Evolutionary conservation across 768 basidiomycete species (phyloP), one percentile per base, ranked within the genome.

Genomic region (Psilocybe cubensis): DNA sequence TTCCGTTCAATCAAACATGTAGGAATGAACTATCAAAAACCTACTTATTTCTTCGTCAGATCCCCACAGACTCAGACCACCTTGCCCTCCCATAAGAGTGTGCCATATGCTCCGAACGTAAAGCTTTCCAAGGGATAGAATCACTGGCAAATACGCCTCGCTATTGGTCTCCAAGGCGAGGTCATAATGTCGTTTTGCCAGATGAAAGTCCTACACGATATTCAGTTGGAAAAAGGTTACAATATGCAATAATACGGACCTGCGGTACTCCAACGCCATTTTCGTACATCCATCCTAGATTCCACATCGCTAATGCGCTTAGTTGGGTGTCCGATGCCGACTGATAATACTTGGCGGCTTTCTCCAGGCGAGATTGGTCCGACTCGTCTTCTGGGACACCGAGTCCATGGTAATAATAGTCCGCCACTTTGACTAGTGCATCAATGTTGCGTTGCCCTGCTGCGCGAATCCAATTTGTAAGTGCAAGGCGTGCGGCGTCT

Each of bases 201-300:
- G 84, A 71, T 97, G 91, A 78, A 93, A 98, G 72, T 99, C 97
- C 88, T 95, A 62, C 12, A 28, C 12, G 44, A 25, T 41, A 43
- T 18, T 28, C 7, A 51, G 31, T 45, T 65, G 25, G 9, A 42
- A 21, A 40, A 2, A 41, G 8, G 28, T 12, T 25, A n/a, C 21
- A 42, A 49, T 33, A 18, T 11, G 27, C n/a, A n/a, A 27, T 43
- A 25, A 27, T 45, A 25, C 1, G 4, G 29, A 92, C 93, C 80
- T 91, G 89, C 23, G 91, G 86, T 0, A 98, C 92, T 2, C 97
- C 97, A 20, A 92, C 71, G 0, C 97, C 97, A 64, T 94, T 93
- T 75, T 98, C 96, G 70, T 98, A 98, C 97, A 98, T 98, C 92
- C 93, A 98, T 1, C 96, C 97, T 10, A 98, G 75, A 67, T 98